A percentile compares a stretch with the other conserved stretches of the same genome.
phyloP scores from a whole-genome alignment of 179 eudicot genomes.

The Sideroxylon spinosum region DNA sequence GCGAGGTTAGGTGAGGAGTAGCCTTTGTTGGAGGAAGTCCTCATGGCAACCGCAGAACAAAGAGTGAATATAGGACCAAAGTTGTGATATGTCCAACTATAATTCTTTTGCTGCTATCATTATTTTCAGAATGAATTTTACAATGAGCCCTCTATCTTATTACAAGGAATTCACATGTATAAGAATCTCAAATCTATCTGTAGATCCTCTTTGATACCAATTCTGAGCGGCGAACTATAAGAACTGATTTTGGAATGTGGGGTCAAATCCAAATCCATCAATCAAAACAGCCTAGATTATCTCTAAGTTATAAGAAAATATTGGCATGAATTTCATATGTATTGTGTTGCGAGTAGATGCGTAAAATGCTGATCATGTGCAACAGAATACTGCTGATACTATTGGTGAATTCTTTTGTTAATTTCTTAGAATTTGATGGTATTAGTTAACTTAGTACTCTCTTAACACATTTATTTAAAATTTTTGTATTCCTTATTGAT shows the following conservation, averaged over 20 bases:
- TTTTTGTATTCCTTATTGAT: slow-evolving; percentile 2
- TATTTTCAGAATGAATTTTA: neutral
- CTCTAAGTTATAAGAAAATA: neutral
- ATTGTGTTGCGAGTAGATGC: neutral
- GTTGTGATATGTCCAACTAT: neutral
- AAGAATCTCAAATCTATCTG: neutral
- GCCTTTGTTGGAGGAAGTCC: no score
- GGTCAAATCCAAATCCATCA: neutral
- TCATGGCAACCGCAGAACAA: neutral
- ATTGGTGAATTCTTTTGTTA: neutral
- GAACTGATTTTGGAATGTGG: neutral
- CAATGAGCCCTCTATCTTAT: neutral
- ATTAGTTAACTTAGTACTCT: neutral
- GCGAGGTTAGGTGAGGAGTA: no score
- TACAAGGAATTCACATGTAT: neutral
- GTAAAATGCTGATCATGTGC: neutral
- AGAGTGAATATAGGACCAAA: no score
- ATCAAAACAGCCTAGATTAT: neutral
- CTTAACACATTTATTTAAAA: neutral
- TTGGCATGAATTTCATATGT: neutral
- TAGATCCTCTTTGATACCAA: neutral
- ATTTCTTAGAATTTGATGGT: neutral
- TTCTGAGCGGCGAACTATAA: neutral
- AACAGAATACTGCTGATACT: neutral
- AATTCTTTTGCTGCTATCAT: neutral